Base-by-base conservation (phyloP, 805 yeast species). In the Tanozyma kutaoensis region DNA sequence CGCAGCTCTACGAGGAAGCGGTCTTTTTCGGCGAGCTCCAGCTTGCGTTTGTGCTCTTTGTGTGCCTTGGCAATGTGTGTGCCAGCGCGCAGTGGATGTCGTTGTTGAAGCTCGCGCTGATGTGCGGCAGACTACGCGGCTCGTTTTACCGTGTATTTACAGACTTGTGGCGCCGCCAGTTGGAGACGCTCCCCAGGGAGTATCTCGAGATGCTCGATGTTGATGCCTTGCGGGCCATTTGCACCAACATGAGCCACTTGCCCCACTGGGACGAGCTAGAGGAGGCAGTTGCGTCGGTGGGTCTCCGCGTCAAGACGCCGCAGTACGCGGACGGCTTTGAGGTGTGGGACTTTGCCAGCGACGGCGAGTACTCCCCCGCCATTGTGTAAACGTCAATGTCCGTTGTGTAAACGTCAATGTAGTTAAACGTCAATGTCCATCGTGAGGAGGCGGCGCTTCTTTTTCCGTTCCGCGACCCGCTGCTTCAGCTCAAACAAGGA, bases 31-130 rank as follows among this genome's bases (percentile, higher is more conserved):
- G 71, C 2, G 84, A 78, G 38, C 40, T 73, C 5, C 71, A 72
- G 36, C 41, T 74, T 13, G 42, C 66, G 2, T 77, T 60, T 33
- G 27, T 73, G 1, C 51, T 65, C 29, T 54, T 64, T 23, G 39
- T 72, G 2, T 37, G 72, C 1, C 53, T 76, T 34, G 80, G 76
- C 11, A 79, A 76, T 43, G 66, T 67, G 39, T 68, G 79, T 12
- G 69, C 76, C 10, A 62, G 70, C 12, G 50, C 66, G 13, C 85
- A 76, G 37, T 78, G 86, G 86, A 57, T 66, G 28, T 56, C 53
- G 12, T 34, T 76, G 20, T 36, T 69, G 9, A 61, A 58, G 25
- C 40, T 76, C 8, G 15, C 66, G 3, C 51, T 61, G 34, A 46
- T 52, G 25, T 34, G 50, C 28, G 31, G 31, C 15, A n/a, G 12